Percentiles rank a stretch among this genome's conserved stretches.
These are phyloP conservation scores for Pelargonium myrrhifolium DNA, from an alignment of 441 rosid genomes.

Conservation along the genomic window DNA sequence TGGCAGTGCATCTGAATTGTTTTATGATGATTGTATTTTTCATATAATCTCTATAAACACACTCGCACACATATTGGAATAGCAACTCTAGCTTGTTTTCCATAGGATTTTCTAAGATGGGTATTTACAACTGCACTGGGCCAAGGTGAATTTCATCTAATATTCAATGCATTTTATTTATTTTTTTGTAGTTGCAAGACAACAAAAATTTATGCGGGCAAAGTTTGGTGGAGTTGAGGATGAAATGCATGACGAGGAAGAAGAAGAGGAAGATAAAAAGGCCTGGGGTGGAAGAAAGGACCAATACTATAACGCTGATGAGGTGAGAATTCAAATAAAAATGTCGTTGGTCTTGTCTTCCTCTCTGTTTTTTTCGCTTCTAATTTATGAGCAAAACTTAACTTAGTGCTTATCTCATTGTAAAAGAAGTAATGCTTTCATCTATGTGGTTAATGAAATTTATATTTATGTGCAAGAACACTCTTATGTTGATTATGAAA, in stretches of 20 bases:
- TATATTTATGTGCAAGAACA: not conserved
- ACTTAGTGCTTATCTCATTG: not conserved
- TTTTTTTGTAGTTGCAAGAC: conserved; percentile 66
- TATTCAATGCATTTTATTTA: conserved; percentile 4
- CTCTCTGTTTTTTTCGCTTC: not conserved
- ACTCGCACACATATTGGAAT: not conserved
- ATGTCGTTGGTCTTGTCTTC: not conserved
- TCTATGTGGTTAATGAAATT: not conserved
- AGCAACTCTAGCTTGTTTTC: not conserved
- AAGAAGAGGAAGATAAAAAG: conserved; percentile 38
- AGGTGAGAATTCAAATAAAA: conserved; percentile 36
- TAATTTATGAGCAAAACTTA: not conserved
- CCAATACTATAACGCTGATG: conserved; percentile 45
- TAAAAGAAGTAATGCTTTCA: conserved; percentile 2
- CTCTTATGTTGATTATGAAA: conserved; percentile 1
- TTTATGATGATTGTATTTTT: not conserved
- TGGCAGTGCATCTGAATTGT: not conserved
- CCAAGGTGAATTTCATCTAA: not conserved
- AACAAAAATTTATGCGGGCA: conserved; percentile 45
- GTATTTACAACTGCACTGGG: not conserved
- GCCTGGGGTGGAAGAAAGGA: conserved; percentile 44
- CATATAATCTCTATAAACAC: not conserved
- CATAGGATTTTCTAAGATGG: not conserved
- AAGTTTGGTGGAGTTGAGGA: conserved; percentile 67
- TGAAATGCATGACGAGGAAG: conserved; percentile 55